phyloP scores from a whole-genome alignment of 345 rosid species.

The Durio zibethinus region DNA sequence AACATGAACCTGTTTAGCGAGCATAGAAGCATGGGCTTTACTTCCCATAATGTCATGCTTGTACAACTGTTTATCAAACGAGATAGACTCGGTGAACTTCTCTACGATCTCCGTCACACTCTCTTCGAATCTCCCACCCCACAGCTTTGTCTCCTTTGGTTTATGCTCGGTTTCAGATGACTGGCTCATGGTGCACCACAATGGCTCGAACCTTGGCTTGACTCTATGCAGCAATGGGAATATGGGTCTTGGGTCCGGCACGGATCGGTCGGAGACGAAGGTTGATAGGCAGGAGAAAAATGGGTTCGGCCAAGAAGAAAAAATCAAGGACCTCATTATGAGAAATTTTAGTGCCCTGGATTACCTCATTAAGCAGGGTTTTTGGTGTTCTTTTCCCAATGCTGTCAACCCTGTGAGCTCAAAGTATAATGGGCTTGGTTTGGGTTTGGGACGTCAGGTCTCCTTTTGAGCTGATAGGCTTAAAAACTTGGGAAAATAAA shows the following conservation, averaged over 20 bases:
- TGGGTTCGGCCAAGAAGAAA: slow-evolving; percentile 20
- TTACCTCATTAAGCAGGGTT: too few relatives aligned
- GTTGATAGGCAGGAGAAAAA: slow-evolving; percentile 17
- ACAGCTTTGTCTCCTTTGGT: slow-evolving; percentile 76
- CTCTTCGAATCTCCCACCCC: slow-evolving; percentile 98
- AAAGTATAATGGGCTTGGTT: neutral
- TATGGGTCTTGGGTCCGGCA: neutral
- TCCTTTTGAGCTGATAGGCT: neutral
- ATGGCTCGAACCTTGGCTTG: slow-evolving; percentile 30
- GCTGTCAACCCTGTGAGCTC: neutral
- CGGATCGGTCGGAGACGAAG: slow-evolving; percentile 6
- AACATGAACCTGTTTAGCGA: slow-evolving; percentile 62
- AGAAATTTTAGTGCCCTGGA: neutral
- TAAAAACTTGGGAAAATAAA: neutral
- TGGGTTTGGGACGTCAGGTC: neutral
- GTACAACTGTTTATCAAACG: slow-evolving; percentile 80
- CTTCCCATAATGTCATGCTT: slow-evolving; percentile 92
- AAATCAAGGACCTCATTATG: slow-evolving; percentile 35
- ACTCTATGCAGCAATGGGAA: slow-evolving; percentile 16
- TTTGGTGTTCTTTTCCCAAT: neutral
- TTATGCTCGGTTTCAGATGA: slow-evolving; percentile 21
- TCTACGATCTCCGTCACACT: slow-evolving; percentile 79
- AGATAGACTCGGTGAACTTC: slow-evolving; percentile 89
- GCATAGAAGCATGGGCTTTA: slow-evolving; percentile 95
- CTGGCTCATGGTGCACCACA: slow-evolving; percentile 41